Conservation (phyloP, 768 basidiomycete genomes). For the Kwoniella mangroviensis region DNA sequence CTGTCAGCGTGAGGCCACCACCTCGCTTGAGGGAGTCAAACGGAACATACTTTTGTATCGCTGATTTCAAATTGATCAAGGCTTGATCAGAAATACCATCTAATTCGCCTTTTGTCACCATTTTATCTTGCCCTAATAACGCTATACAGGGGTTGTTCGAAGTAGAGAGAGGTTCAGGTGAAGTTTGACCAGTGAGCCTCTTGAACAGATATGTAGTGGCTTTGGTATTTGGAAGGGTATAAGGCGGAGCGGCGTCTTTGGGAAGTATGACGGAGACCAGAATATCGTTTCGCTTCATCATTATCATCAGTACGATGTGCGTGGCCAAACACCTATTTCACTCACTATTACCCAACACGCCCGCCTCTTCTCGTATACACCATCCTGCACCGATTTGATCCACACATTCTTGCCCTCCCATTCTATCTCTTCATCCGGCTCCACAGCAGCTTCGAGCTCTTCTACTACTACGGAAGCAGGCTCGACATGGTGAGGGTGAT, state of each 20-base stretch:
- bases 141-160: conserved; percentile 4
- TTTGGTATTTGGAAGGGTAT: conserved; percentile 8
- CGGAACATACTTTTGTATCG: conserved; percentile 22
- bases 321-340: not conserved
- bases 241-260: not conserved
- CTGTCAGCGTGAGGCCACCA: not conserved
- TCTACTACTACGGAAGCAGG: conserved; percentile 13
- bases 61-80: conserved; percentile 31
- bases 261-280: conserved; percentile 25
- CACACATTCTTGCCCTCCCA: conserved; percentile 30
- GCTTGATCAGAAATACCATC: conserved; percentile 21
- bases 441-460: conserved; percentile 35
- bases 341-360: conserved; percentile 44
- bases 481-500: conserved; percentile 11
- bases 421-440: conserved; percentile 28
- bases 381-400: not conserved
- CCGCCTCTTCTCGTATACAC: conserved; percentile 12
- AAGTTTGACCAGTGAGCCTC: not conserved
- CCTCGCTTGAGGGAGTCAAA: not conserved
- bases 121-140: not conserved
- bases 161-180: conserved; percentile 1
- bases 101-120: conserved; percentile 18
- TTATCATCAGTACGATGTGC: not conserved
- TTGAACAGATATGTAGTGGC: conserved; percentile 27
- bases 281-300: conserved; percentile 29